phyloP scores from a whole-genome alignment of 2,329 filamentous ascomycete genomes.

The Aspergillus quadrilineatus region DNA sequence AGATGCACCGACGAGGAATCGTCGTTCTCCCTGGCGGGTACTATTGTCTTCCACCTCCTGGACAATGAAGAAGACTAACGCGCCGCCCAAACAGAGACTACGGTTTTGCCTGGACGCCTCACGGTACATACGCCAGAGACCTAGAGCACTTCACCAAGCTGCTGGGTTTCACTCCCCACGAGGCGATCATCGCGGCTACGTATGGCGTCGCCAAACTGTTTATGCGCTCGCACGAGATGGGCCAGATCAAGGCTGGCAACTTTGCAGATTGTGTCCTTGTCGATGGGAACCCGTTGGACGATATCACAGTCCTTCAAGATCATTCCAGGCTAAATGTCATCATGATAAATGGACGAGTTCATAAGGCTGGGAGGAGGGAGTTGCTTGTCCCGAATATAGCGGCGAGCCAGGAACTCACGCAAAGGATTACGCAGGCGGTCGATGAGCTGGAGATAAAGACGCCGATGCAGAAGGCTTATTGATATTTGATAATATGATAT shows the following conservation, averaged over 20 bases:
- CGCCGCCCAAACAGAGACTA: constrained; percentile 36
- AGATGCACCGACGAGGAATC: constrained; percentile 47
- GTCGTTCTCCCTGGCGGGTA: constrained; percentile 45
- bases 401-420: not conserved
- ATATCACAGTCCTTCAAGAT: constrained; percentile 46
- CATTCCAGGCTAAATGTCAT: constrained; percentile 47
- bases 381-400: not conserved
- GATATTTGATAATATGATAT: not conserved
- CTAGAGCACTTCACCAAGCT: constrained; percentile 49
- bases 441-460: not conserved
- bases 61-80: not conserved
- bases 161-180: constrained; percentile 47
- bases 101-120: constrained; percentile 51
- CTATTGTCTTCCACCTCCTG: not conserved
- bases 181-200: constrained; percentile 48
- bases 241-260: constrained; percentile 44
- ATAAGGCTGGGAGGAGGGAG: constrained; percentile 33
- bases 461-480: constrained; percentile 2
- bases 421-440: not conserved
- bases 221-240: constrained; percentile 39
- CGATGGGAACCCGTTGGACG: constrained; percentile 46
- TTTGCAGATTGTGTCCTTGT: constrained; percentile 50
- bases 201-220: constrained; percentile 43
- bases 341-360: constrained; percentile 50
- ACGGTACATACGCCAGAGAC: constrained; percentile 51